phyloP scores from a whole-genome alignment of 257 asterid species.

The Perilla frutescens region DNA sequence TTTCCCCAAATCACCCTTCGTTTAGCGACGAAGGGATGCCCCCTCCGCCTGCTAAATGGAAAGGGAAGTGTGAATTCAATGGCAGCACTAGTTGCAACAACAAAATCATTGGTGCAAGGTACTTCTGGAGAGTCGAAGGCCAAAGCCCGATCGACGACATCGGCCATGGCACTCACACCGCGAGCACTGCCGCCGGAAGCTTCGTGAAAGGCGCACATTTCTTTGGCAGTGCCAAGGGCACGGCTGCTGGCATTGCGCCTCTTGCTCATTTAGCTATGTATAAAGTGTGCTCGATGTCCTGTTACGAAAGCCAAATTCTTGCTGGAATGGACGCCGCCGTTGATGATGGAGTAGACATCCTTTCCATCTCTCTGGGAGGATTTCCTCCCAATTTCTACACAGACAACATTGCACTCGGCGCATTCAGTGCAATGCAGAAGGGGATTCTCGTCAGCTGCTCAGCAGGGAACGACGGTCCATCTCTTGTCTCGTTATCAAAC shows the following conservation, averaged over 20 bases:
- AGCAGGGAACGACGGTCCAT: constrained; percentile 2
- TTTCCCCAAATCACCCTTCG: neutral
- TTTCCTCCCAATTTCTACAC: neutral
- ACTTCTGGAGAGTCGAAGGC: neutral
- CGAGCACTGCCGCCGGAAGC: neutral
- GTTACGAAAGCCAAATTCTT: too few relatives aligned
- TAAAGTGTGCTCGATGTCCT: too few relatives aligned
- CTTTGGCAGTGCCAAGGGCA: neutral
- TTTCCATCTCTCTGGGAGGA: too few relatives aligned
- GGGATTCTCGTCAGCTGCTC: constrained; percentile 25
- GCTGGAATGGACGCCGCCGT: too few relatives aligned
- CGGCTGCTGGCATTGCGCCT: neutral
- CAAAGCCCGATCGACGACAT: neutral
- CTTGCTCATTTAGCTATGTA: neutral
- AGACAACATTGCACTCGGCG: constrained; percentile 22
- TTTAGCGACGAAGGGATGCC: neutral
- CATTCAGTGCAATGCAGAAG: constrained; percentile 23
- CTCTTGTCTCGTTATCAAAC: neutral
- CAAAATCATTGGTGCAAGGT: neutral
- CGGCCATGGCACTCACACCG: neutral
- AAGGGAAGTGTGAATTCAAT: neutral
- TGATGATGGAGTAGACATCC: too few relatives aligned
- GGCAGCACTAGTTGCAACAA: neutral
- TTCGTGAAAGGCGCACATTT: neutral
- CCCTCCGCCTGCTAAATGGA: neutral